Conservation (phyloP, 2,329 filamentous ascomycete species). For the Cladophialophora yegresii region DNA sequence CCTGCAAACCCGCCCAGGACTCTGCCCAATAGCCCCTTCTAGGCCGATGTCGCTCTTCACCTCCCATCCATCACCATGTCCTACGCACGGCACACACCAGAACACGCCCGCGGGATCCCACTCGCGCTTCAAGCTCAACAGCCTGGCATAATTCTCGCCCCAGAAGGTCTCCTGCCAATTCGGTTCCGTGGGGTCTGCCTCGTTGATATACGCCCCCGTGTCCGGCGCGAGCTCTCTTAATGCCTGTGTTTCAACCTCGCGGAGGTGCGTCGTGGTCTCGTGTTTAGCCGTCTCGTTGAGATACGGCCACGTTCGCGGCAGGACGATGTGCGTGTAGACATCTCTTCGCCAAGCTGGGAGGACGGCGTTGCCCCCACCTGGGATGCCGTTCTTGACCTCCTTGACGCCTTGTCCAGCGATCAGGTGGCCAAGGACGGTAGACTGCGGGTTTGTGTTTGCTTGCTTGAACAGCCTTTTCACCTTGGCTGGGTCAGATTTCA, state of each 20-base stretch:
- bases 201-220: conserved; percentile 40
- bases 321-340: conserved; percentile 39
- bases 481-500: conserved; percentile 26
- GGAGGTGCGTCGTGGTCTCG: conserved; percentile 23
- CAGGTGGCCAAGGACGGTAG: conserved; percentile 26
- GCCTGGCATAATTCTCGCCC: conserved; percentile 41
- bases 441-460: conserved; percentile 26
- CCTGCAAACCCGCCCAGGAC: conserved; percentile 25
- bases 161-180: conserved; percentile 47
- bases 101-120: conserved; percentile 40
- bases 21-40: conserved; percentile 27
- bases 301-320: conserved; percentile 28
- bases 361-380: conserved; percentile 37
- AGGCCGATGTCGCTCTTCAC: conserved; percentile 23
- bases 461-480: conserved; percentile 33
- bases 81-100: conserved; percentile 38
- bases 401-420: conserved; percentile 38
- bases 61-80: conserved; percentile 37
- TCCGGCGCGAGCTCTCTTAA: conserved; percentile 38
- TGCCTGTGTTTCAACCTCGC: conserved; percentile 30
- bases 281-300: conserved; percentile 28
- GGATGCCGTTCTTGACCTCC: conserved; percentile 34
- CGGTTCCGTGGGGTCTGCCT: conserved; percentile 45
- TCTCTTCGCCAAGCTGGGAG: conserved; percentile 41
- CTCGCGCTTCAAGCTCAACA: conserved; percentile 40